Evolutionary conservation across 2,329 filamentous ascomycete species (phyloP).

Genomic region (Dactylella cylindrospora): DNA sequence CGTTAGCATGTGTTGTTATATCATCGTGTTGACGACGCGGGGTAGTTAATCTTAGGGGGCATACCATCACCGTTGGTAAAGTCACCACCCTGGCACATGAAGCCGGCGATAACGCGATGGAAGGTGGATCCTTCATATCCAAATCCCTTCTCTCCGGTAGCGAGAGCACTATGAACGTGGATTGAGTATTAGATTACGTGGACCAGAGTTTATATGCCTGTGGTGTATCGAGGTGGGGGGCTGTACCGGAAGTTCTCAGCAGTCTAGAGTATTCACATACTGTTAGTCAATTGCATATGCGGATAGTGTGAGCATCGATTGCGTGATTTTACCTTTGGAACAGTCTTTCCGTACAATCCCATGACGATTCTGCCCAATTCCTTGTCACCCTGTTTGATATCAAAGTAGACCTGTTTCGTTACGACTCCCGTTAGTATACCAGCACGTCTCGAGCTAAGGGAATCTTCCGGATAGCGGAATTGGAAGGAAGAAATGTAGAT

Average conservation of each 20-base stretch:
- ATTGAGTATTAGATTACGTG: background rate
- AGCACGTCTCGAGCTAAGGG: background rate
- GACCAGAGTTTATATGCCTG: too few relatives aligned
- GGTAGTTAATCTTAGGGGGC: constrained; percentile 8
- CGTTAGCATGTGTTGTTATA: constrained; percentile 32
- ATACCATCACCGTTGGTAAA: constrained; percentile 79
- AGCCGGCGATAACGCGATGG: constrained; percentile 89
- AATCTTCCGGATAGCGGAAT: background rate
- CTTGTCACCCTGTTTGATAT: constrained; percentile 75
- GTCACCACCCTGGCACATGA: constrained; percentile 97
- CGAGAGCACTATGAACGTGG: constrained; percentile 58
- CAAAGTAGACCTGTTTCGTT: constrained; percentile 67
- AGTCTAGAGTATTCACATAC: constrained; percentile 52
- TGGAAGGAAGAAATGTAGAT: constrained; percentile 39
- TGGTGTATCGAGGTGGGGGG: background rate
- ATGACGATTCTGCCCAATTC: constrained; percentile 73
- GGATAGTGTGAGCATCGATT: constrained; percentile 46
- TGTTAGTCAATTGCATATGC: background rate
- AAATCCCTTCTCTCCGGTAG: constrained; percentile 76
- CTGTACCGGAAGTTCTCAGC: constrained; percentile 57
- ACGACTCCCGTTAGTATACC: constrained; percentile 7
- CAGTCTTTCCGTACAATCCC: constrained; percentile 83
- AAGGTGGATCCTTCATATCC: constrained; percentile 82
- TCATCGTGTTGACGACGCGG: background rate
- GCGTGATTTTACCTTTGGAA: constrained; percentile 63